phyloP scores from a whole-genome alignment of 345 rosid species.

The Camelina sativa region DNA sequence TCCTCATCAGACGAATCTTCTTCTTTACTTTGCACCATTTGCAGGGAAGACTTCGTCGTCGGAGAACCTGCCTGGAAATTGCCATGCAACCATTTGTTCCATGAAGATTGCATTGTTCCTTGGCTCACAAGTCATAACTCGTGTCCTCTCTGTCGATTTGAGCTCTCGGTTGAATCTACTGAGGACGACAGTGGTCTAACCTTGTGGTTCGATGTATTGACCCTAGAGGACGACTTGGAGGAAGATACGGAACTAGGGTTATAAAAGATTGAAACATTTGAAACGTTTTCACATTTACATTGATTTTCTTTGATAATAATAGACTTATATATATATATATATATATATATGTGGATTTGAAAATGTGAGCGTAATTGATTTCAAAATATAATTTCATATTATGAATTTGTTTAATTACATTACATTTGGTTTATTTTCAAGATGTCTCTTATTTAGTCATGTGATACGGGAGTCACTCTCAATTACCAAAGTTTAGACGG shows the following conservation, averaged over 20 bases:
- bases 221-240: conserved; percentile 16
- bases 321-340: too few species aligned
- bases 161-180: conserved; percentile 25
- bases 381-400: too few species aligned
- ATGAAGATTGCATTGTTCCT: conserved; percentile 51
- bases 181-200: conserved; percentile 8
- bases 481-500: too few species aligned
- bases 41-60: conserved; percentile 48
- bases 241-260: neutral
- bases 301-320: too few species aligned
- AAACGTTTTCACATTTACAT: conserved; percentile 1
- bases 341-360: too few species aligned
- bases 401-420: too few species aligned
- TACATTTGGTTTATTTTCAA: too few species aligned
- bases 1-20: conserved; percentile 26
- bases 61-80: conserved; percentile 48
- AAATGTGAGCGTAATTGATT: too few species aligned
- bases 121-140: conserved; percentile 53
- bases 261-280: neutral
- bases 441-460: too few species aligned
- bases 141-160: conserved; percentile 60
- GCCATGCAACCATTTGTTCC: conserved; percentile 59
- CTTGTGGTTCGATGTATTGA: conserved; percentile 27
- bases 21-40: conserved; percentile 46
- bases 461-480: too few species aligned